These are phyloP conservation scores for Aspergillus proliferans DNA, from an alignment of 2,329 filamentous ascomycete species.

Conservation along the genomic window DNA sequence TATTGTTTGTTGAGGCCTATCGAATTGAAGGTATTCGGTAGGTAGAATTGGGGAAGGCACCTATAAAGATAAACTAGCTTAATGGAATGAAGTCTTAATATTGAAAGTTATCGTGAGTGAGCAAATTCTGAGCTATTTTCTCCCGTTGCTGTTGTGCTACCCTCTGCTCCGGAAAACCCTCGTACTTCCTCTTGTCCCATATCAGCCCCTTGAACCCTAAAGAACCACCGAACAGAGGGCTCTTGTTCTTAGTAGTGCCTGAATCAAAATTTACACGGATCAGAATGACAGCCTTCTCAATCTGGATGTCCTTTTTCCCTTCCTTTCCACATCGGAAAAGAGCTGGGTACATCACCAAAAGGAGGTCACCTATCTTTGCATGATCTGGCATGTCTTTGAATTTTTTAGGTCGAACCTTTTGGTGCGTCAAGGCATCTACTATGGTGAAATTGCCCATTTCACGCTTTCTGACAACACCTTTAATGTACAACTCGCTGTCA, in stretches of 20 bases:
- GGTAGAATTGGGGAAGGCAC: conserved; percentile 19
- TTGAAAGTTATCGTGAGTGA: too few relatives aligned
- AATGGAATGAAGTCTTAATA: too few relatives aligned
- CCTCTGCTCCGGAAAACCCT: too few relatives aligned
- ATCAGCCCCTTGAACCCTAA: too few relatives aligned
- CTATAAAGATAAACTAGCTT: too few relatives aligned
- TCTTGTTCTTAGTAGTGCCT: neutral
- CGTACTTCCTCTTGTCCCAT: too few relatives aligned
- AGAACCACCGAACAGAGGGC: too few relatives aligned
- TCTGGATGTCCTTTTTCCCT: neutral
- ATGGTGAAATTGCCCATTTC: neutral
- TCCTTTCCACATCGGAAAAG: neutral
- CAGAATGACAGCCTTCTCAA: conserved; percentile 4
- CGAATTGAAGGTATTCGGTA: conserved; percentile 42
- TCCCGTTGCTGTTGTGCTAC: neutral
- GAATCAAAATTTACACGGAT: neutral
- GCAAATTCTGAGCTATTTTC: too few relatives aligned
- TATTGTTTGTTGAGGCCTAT: conserved; percentile 49
- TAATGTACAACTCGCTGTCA: neutral
- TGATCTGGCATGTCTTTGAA: neutral
- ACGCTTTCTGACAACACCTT: neutral
- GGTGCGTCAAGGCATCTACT: conserved; percentile 3
- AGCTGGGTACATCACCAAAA: conserved; percentile 3
- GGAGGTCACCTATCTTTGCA: neutral
- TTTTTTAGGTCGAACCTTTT: neutral